These are phyloP conservation scores for Ehretia macrophylla DNA, from an alignment of 257 asterid species.

Conservation along the genomic window DNA sequence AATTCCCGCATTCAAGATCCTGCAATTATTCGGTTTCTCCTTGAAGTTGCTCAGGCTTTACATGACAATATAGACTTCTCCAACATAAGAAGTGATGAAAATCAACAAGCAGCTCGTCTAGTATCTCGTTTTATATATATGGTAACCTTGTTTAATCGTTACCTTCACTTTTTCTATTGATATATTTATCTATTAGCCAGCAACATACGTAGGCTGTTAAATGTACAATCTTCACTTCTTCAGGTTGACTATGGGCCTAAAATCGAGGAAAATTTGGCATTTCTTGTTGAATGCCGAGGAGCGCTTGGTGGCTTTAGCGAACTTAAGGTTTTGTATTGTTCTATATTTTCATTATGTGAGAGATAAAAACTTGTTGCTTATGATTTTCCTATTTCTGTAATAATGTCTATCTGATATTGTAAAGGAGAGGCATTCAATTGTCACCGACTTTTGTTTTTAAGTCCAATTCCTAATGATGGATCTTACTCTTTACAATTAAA, in stretches of 20 bases:
- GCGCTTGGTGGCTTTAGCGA: conserved; percentile 64
- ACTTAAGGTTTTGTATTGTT: conserved; percentile 56
- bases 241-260: conserved; percentile 75
- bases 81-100: conserved; percentile 62
- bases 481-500: not conserved
- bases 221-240: not conserved
- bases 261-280: conserved; percentile 57
- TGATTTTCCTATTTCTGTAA: too few relatives aligned
- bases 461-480: conserved; percentile 9
- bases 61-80: conserved; percentile 62
- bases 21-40: conserved; percentile 56
- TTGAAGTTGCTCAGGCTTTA: conserved; percentile 76
- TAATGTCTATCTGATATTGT: too few relatives aligned
- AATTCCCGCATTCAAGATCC: conserved; percentile 54
- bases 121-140: conserved; percentile 60
- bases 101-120: conserved; percentile 56
- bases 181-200: not conserved
- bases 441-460: too few relatives aligned
- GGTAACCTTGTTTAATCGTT: conserved; percentile 48
- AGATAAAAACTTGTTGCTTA: too few relatives aligned
- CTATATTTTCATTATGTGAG: not conserved
- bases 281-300: conserved; percentile 77
- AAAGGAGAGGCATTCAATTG: too few relatives aligned
- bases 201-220: not conserved
- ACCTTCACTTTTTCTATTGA: too few relatives aligned